phyloP scores from a whole-genome alignment of 179 eudicot genomes.

The Drosera spatulata region DNA sequence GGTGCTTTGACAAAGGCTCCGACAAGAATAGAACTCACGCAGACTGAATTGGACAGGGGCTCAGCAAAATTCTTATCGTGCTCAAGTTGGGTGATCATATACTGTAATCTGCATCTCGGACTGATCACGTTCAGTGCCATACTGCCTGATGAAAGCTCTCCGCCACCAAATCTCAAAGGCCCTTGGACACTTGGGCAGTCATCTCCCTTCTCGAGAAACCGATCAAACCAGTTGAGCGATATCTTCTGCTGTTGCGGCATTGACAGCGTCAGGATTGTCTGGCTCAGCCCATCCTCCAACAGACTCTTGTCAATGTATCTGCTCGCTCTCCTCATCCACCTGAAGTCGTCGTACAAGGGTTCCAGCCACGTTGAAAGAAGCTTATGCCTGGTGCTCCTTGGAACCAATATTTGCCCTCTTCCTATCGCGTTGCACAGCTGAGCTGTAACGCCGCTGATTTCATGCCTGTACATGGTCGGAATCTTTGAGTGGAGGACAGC shows the following conservation, averaged over 20 bases:
- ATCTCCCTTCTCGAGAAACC: constrained; percentile 80
- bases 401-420: constrained; percentile 65
- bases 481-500: constrained; percentile 76
- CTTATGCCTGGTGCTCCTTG: constrained; percentile 52
- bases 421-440: constrained; percentile 78
- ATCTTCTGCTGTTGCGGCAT: constrained; percentile 64
- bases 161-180: constrained; percentile 99
- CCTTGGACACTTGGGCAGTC: constrained; percentile 90
- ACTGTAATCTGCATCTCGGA: constrained; percentile 66
- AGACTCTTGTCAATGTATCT: constrained; percentile 62
- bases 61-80: not conserved
- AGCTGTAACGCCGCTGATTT: constrained; percentile 81
- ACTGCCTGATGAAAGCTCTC: constrained; percentile 72
- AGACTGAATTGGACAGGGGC: not conserved
- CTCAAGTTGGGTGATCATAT: constrained; percentile 29
- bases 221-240: constrained; percentile 75
- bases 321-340: constrained; percentile 76
- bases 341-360: constrained; percentile 80
- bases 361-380: constrained; percentile 87
- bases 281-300: constrained; percentile 83
- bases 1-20: not conserved
- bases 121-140: constrained; percentile 35
- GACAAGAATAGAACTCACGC: not conserved
- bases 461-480: constrained; percentile 85
- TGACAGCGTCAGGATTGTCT: constrained; percentile 76